Evolutionary conservation across 83 land plant genomes (phyloP).

Genomic region (Thuja plicata): DNA sequence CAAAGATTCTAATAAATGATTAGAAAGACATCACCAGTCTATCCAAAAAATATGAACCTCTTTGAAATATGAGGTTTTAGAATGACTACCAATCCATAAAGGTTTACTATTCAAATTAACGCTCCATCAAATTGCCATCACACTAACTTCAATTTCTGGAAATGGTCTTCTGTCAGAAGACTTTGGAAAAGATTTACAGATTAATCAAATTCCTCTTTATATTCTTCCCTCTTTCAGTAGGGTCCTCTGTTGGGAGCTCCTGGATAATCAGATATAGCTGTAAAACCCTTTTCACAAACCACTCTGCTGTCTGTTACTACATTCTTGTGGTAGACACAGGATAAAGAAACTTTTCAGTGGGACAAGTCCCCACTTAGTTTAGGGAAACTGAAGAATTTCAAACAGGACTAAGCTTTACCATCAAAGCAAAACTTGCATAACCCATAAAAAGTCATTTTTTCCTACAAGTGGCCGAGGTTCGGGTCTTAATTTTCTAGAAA

Average conservation of each 20-base stretch:
- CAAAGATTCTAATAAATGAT: not conserved
- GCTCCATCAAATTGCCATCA: not conserved
- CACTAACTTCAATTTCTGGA: not conserved
- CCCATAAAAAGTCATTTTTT: not conserved
- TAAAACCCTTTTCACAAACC: not conserved
- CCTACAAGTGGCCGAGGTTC: not conserved
- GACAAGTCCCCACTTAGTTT: not conserved
- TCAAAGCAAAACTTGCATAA: not conserved
- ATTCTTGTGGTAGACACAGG: not conserved
- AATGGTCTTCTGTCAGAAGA: not conserved
- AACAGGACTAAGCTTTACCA: no score
- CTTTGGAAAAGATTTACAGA: not conserved
- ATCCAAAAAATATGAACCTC: not conserved
- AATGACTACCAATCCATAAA: not conserved
- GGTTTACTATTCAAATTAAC: not conserved
- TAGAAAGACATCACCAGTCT: not conserved
- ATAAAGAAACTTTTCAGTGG: not conserved
- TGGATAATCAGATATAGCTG: not conserved
- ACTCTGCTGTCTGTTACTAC: not conserved
- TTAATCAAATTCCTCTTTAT: not conserved
- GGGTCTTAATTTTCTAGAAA: not conserved
- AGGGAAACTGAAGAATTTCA: not conserved
- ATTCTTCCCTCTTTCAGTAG: not conserved
- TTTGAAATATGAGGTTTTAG: not conserved
- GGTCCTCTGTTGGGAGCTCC: not conserved